A percentile compares a stretch with the other conserved stretches of the same genome.
Conservation (phyloP, 2,329 filamentous ascomycete species). For the Elsinoe necatrix region DNA sequence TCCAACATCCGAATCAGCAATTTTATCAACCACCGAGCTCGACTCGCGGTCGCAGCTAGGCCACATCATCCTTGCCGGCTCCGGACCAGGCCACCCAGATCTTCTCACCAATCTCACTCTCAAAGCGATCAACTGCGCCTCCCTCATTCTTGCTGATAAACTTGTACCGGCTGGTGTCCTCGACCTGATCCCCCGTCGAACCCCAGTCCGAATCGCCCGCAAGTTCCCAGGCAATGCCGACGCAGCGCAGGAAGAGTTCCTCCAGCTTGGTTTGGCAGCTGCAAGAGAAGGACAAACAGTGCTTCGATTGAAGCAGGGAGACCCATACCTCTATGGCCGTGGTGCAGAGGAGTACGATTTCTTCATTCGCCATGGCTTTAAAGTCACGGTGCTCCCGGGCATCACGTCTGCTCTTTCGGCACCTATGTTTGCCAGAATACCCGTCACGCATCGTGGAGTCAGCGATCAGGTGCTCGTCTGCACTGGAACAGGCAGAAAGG, state of each 20-base stretch:
- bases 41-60: slow-evolving; percentile 42
- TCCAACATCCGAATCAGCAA: slow-evolving; percentile 24
- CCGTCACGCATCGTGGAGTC: slow-evolving; percentile 78
- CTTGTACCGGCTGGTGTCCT: slow-evolving; percentile 77
- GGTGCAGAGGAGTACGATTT: slow-evolving; percentile 88
- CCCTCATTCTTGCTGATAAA: slow-evolving; percentile 78
- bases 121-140: slow-evolving; percentile 64
- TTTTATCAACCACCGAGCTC: slow-evolving; percentile 24
- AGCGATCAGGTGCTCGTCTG: slow-evolving; percentile 93
- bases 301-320: slow-evolving; percentile 86
- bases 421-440: slow-evolving; percentile 80
- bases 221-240: slow-evolving; percentile 98
- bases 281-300: slow-evolving; percentile 65
- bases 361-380: slow-evolving; percentile 64
- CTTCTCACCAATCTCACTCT: slow-evolving; percentile 76
- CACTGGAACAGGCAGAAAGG: slow-evolving; percentile 90
- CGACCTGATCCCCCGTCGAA: slow-evolving; percentile 81
- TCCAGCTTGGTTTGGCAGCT: slow-evolving; percentile 66
- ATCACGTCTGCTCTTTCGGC: slow-evolving; percentile 83
- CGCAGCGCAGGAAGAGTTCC: slow-evolving; percentile 80
- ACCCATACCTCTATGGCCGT: slow-evolving; percentile 91
- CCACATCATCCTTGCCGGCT: slow-evolving; percentile 79
- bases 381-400: slow-evolving; percentile 66
- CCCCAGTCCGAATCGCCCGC: slow-evolving; percentile 81
- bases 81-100: slow-evolving; percentile 85